Percentiles rank a stretch among this genome's conserved stretches.
Conservation (phyloP, 2,329 filamentous ascomycete species). For the Beauveria bassiana region DNA sequence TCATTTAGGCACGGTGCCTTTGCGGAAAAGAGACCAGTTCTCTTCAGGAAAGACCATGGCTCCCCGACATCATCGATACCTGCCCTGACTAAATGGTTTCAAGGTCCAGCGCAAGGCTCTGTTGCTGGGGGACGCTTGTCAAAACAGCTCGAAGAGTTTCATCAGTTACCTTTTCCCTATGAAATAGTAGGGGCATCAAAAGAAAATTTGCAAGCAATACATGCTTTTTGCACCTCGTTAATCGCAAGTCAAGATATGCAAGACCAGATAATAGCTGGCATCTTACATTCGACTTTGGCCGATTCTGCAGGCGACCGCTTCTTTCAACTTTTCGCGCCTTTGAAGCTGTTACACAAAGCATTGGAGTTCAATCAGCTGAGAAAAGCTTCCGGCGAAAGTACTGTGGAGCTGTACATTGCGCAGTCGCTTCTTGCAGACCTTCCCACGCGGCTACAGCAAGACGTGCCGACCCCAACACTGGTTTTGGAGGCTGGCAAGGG, state of each 20-base stretch:
- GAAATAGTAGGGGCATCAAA: constrained; percentile 26
- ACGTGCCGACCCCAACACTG: constrained; percentile 60
- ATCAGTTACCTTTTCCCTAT: constrained; percentile 29
- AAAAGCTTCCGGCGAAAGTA: constrained; percentile 16
- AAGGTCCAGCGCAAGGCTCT: constrained; percentile 36
- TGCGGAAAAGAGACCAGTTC: constrained; percentile 38
- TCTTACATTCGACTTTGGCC: constrained; percentile 21
- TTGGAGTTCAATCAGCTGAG: constrained; percentile 37
- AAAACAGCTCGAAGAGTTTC: constrained; percentile 23
- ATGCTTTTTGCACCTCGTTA: constrained; percentile 24
- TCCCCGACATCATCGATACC: constrained; percentile 22
- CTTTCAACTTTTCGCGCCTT: constrained; percentile 49
- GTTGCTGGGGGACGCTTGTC: constrained; percentile 49
- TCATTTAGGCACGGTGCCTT: constrained; percentile 49
- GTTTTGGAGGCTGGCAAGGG: constrained; percentile 60
- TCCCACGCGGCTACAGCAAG: constrained; percentile 51
- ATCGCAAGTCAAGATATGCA: constrained; percentile 18
- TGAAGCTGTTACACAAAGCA: constrained; percentile 56
- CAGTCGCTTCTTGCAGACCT: constrained; percentile 68
- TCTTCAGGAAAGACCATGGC: constrained; percentile 37
- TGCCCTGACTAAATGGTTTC: constrained; percentile 5
- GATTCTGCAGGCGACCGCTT: constrained; percentile 31
- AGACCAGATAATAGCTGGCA: constrained; percentile 24
- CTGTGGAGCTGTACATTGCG: constrained; percentile 67
- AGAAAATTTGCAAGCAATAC: constrained; percentile 12